Conservation (phyloP, 1,139 yeast genomes). For the Blastobotrys serpentis region DNA sequence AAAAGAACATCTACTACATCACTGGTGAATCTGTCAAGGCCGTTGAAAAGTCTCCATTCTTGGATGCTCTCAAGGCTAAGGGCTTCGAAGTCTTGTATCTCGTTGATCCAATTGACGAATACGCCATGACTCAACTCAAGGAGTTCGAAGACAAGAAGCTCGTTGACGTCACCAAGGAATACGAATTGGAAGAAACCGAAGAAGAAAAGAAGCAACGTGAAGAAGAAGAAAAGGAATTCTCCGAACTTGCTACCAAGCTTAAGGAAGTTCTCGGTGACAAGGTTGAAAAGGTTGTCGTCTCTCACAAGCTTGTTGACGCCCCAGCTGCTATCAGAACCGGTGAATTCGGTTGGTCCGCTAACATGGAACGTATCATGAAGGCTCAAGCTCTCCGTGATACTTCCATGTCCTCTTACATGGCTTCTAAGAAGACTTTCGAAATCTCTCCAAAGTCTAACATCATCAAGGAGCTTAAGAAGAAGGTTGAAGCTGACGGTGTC, state of each 20-base stretch:
- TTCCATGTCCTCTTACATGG: constrained; percentile 98
- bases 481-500: constrained; percentile 96
- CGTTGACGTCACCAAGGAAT: constrained; percentile 98
- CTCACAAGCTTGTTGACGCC: constrained; percentile 95
- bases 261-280: constrained; percentile 97
- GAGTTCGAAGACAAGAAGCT: constrained; percentile 99
- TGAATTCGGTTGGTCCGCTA: constrained; percentile 99
- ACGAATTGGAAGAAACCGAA: constrained; percentile 97
- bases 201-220: constrained; percentile 96
- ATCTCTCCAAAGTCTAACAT: constrained; percentile 96
- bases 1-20: constrained; percentile 98
- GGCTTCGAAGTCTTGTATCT: constrained; percentile 96
- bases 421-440: constrained; percentile 98
- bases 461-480: constrained; percentile 90
- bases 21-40: constrained; percentile 99
- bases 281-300: constrained; percentile 98
- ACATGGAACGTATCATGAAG: constrained; percentile 99
- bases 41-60: constrained; percentile 98
- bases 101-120: constrained; percentile 99
- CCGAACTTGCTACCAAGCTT: constrained; percentile 90
- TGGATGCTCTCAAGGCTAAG: constrained; percentile 98
- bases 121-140: constrained; percentile 98
- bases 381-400: constrained; percentile 99
- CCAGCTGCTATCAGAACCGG: constrained; percentile 99
- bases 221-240: constrained; percentile 87